A percentile compares a stretch with the other conserved stretches of the same genome.
Evolutionary conservation across 768 basidiomycete species (phyloP).

Genomic region (Tricholoma bakamatsutake): DNA sequence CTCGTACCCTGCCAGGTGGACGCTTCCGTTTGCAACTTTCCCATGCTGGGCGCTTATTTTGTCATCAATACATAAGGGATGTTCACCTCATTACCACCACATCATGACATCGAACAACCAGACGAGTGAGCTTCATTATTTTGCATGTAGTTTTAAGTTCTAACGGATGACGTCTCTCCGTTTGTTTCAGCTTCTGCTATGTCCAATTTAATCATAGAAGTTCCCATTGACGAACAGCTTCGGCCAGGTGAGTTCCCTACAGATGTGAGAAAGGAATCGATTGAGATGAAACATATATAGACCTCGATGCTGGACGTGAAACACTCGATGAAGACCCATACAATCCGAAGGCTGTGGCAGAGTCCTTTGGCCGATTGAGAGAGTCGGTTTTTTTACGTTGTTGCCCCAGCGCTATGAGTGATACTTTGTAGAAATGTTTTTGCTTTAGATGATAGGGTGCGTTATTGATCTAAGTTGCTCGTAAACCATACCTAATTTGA

Average conservation of each 20-base stretch:
- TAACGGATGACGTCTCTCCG: background rate
- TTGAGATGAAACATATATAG: background rate
- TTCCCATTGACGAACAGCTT: background rate
- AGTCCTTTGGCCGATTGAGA: background rate
- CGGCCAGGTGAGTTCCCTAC: background rate
- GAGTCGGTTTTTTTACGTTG: background rate
- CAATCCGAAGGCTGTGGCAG: background rate
- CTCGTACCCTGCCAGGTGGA: no score
- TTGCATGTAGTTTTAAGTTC: background rate
- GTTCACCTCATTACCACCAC: background rate
- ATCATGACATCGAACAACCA: background rate
- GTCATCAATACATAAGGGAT: no score
- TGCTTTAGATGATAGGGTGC: background rate
- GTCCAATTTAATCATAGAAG: background rate
- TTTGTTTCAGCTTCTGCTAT: background rate
- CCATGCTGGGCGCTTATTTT: no score
- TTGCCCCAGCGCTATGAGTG: background rate
- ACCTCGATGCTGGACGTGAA: background rate
- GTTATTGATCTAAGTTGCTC: background rate
- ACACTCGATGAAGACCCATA: background rate
- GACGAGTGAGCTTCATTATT: background rate
- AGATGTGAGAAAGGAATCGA: background rate
- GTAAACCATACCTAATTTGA: background rate
- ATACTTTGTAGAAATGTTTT: background rate
- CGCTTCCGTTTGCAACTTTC: no score